Percentiles rank a stretch among this genome's conserved stretches.
Evolutionary conservation across 2,329 filamentous ascomycete genomes (phyloP).

Genomic region (Cladobotryum mycophilum): DNA sequence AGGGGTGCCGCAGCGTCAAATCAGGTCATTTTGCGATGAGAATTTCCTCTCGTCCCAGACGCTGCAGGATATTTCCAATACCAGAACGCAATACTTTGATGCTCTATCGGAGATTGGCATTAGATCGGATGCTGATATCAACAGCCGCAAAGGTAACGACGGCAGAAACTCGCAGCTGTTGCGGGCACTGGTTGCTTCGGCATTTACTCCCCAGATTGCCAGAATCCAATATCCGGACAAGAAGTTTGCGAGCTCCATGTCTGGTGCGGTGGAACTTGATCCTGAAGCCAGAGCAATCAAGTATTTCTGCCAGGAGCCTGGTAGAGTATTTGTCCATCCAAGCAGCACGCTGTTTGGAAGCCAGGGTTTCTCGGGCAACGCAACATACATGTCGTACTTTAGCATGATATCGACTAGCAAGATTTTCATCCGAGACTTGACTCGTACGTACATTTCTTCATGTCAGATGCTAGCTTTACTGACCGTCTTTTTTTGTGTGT

Average conservation of each 20-base stretch:
- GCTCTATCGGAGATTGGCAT: conserved; percentile 84
- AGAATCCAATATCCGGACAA: conserved; percentile 92
- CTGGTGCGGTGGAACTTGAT: conserved; percentile 86
- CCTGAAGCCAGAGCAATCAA: conserved; percentile 88
- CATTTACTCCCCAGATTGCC: conserved; percentile 80
- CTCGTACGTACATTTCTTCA: conserved; percentile 52
- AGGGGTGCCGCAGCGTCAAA: conserved; percentile 48
- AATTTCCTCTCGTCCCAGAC: conserved; percentile 82
- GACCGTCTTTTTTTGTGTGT: not conserved
- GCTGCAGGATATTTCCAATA: conserved; percentile 81
- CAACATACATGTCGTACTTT: conserved; percentile 82
- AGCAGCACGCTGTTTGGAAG: conserved; percentile 79
- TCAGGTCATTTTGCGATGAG: conserved; percentile 73
- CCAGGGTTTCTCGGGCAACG: conserved; percentile 68
- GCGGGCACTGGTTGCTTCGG: conserved; percentile 64
- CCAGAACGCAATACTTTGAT: conserved; percentile 76
- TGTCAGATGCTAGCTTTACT: not conserved
- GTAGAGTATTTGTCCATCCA: conserved; percentile 88
- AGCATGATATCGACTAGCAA: conserved; percentile 88
- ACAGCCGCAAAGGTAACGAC: conserved; percentile 19
- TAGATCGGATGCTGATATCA: conserved; percentile 33
- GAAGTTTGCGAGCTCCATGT: conserved; percentile 83
- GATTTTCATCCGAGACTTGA: conserved; percentile 84
- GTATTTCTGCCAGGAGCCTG: conserved; percentile 82
- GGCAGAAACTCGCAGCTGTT: conserved; percentile 43